Conservation (phyloP, 225 moss, liverwort and hornwort species). For the Marchantia polymorpha region DNA sequence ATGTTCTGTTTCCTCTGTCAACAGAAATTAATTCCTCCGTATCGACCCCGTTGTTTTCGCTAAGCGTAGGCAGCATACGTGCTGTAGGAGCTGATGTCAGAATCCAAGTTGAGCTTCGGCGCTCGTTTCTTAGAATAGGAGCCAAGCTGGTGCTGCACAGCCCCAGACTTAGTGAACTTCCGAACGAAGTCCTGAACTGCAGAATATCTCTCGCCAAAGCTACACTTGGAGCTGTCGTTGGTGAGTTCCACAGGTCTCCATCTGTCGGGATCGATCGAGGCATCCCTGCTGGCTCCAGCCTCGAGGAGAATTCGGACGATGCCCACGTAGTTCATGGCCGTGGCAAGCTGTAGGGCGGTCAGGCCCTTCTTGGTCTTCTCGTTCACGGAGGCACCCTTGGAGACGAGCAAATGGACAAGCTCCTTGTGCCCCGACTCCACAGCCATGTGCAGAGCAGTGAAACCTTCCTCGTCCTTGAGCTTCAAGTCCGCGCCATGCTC, state of each 20-base stretch:
- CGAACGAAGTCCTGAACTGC: neutral
- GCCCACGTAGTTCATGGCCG: conserved; percentile 22
- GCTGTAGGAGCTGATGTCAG: neutral
- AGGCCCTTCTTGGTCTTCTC: conserved; percentile 22
- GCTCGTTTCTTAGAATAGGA: neutral
- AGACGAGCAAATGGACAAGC: conserved; percentile 19
- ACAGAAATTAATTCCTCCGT: too few species aligned
- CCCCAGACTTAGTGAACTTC: neutral
- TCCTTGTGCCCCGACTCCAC: conserved; percentile 39
- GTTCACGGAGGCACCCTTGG: conserved; percentile 18
- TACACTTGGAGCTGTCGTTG: neutral
- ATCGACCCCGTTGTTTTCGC: too few species aligned
- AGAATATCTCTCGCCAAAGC: neutral
- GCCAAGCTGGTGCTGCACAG: neutral
- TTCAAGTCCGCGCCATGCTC: conserved; percentile 24
- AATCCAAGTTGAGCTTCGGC: neutral
- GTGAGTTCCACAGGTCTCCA: neutral
- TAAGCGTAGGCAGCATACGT: too few species aligned
- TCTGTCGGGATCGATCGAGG: neutral
- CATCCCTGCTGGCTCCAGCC: conserved; percentile 24
- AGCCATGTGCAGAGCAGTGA: conserved; percentile 29
- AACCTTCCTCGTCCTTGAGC: conserved; percentile 32
- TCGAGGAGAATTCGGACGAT: conserved; percentile 24
- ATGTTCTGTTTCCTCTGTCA: too few species aligned
- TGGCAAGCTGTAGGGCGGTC: conserved; percentile 21